Conservation (phyloP, 805 yeast genomes). For the Wickerhamomyces tratensis region DNA sequence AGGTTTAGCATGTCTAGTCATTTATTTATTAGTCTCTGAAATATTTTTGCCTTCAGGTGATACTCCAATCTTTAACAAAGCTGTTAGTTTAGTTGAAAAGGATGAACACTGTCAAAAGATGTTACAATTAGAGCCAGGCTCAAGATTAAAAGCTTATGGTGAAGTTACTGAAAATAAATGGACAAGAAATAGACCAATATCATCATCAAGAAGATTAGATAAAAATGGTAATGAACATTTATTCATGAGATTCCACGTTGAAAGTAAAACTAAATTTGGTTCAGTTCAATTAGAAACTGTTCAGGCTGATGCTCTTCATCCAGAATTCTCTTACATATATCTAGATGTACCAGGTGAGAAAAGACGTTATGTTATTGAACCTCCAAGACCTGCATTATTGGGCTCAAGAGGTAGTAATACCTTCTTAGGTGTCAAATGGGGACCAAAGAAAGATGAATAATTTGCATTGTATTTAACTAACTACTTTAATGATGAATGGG, state of each 20-base stretch:
- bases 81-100: constrained; percentile 66
- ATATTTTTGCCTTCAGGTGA: constrained; percentile 85
- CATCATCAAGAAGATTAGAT: constrained; percentile 55
- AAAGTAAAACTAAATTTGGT: constrained; percentile 56
- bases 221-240: constrained; percentile 74
- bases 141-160: constrained; percentile 76
- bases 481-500: no score
- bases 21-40: constrained; percentile 72
- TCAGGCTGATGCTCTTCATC: constrained; percentile 50
- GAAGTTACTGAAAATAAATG: constrained; percentile 63
- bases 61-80: constrained; percentile 81
- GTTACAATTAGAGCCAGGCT: constrained; percentile 36
- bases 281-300: constrained; percentile 74
- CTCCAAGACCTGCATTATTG: constrained; percentile 38
- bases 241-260: constrained; percentile 80
- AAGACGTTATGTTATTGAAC: constrained; percentile 62
- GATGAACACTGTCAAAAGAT: constrained; percentile 50
- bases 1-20: constrained; percentile 56
- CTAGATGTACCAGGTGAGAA: constrained; percentile 66
- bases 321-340: constrained; percentile 63
- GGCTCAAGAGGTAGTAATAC: constrained; percentile 26
- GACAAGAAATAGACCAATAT: constrained; percentile 83
- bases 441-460: constrained; percentile 48
- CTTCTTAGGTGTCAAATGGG: constrained; percentile 81
- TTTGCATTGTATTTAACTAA: no score